phyloP scores from a whole-genome alignment of 805 yeast genomes.

The Kazachstania martiniae region DNA sequence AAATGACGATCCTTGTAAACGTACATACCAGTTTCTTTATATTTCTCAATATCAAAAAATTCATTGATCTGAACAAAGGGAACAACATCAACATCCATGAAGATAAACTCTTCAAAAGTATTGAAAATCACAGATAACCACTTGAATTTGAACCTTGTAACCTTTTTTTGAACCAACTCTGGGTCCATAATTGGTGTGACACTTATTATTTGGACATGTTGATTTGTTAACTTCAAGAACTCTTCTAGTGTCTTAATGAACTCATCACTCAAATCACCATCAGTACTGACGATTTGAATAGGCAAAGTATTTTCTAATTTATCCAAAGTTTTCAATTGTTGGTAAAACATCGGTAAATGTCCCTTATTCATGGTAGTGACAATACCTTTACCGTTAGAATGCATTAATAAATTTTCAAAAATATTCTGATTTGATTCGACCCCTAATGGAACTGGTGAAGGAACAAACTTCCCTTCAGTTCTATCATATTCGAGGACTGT shows the following conservation, averaged over 20 bases:
- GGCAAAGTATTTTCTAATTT: conserved; percentile 30
- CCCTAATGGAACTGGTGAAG: too few relatives aligned
- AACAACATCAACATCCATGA: conserved; percentile 44
- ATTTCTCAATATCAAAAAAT: conserved; percentile 12
- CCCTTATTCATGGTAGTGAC: conserved; percentile 13
- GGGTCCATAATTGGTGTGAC: conserved; percentile 10
- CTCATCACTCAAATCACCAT: conserved; percentile 12
- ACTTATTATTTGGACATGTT: conserved; percentile 17
- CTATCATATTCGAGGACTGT: neutral
- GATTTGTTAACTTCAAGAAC: conserved; percentile 8
- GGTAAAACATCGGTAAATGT: conserved; percentile 21
- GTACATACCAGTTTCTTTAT: conserved; percentile 10
- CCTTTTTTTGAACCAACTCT: conserved; percentile 6
- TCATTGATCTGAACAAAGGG: conserved; percentile 31
- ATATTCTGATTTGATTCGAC: conserved; percentile 2
- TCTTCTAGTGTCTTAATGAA: conserved; percentile 6
- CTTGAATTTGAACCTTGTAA: conserved; percentile 34
- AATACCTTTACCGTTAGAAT: conserved; percentile 12
- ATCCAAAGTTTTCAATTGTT: conserved; percentile 33
- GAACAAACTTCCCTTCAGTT: neutral
- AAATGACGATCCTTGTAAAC: conserved; percentile 2
- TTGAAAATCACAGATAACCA: conserved; percentile 38
- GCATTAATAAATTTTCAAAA: conserved; percentile 12
- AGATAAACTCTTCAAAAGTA: conserved; percentile 38
- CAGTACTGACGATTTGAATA: conserved; percentile 32